These are phyloP conservation scores for Mycotypha africana DNA, from an alignment of 371 early-diverging fungal species.

Conservation along the genomic window DNA sequence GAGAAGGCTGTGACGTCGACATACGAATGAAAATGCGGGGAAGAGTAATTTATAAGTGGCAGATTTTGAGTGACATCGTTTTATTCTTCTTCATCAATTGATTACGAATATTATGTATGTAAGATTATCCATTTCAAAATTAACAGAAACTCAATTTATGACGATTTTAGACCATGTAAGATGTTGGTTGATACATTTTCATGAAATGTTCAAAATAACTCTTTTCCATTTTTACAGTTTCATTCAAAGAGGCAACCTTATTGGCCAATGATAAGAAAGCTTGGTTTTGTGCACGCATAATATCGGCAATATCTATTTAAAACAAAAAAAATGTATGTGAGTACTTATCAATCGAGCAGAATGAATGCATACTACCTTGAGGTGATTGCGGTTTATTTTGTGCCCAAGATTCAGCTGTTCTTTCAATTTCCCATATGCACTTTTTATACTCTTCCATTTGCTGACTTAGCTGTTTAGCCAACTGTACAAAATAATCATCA, in stretches of 20 bases:
- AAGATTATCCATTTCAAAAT: no score
- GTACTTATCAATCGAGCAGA: no score
- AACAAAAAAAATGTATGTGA: neutral
- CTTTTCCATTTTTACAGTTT: conserved; percentile 46
- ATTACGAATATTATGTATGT: no score
- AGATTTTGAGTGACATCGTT: no score
- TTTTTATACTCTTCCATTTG: conserved; percentile 36
- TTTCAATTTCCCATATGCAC: conserved; percentile 39
- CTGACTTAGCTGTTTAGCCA: conserved; percentile 19
- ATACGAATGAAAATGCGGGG: no score
- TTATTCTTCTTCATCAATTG: no score
- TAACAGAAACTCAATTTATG: no score
- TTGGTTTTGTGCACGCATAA: conserved; percentile 58
- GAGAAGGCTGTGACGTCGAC: no score
- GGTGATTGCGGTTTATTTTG: conserved; percentile 29
- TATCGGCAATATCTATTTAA: conserved; percentile 42
- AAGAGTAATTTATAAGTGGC: no score
- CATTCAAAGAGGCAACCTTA: conserved; percentile 57
- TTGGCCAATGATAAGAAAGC: conserved; percentile 58
- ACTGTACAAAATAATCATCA: conserved; percentile 31
- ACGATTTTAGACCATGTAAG: no score
- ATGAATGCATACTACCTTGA: no score
- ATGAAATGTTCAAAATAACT: conserved; percentile 32
- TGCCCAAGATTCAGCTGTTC: conserved; percentile 34
- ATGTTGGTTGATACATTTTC: conserved; percentile 22